Conservation (phyloP, 2,329 filamentous ascomycete species). For the Onygena corvina region DNA sequence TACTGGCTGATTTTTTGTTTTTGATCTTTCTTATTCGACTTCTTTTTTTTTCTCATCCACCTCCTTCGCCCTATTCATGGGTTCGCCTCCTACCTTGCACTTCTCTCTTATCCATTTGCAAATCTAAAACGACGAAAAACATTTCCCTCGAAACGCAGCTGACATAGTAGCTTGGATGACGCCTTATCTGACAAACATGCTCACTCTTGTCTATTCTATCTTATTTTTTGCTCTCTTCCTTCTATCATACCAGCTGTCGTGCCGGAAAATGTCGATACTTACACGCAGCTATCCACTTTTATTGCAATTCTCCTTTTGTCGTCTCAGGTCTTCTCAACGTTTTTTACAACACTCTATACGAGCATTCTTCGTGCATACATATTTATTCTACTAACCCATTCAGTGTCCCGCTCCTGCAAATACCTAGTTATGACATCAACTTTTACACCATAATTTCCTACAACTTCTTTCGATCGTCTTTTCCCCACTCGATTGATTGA, state of each 20-base stretch:
- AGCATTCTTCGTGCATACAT: background rate
- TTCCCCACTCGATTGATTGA: background rate
- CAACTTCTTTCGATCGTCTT: slow-evolving; percentile 12
- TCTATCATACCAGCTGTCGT: background rate
- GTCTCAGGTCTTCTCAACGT: background rate
- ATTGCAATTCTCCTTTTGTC: background rate
- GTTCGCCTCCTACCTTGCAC: background rate
- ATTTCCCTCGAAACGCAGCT: background rate
- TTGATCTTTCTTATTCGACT: background rate
- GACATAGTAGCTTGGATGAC: background rate
- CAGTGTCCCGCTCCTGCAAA: background rate
- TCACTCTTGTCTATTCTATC: background rate
- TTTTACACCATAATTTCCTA: slow-evolving; percentile 9
- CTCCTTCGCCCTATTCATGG: background rate
- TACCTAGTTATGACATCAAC: background rate
- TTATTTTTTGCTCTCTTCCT: background rate
- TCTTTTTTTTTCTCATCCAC: background rate
- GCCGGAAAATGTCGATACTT: background rate
- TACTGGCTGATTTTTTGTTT: background rate
- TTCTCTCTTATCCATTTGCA: background rate
- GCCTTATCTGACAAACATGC: background rate
- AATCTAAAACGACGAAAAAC: slow-evolving; percentile 3
- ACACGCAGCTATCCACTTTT: background rate
- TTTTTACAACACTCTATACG: background rate
- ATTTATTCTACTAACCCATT: background rate